A percentile compares a stretch with the other conserved stretches of the same genome.
phyloP scores from a whole-genome alignment of 305 asterid genomes.

The Withania somnifera region DNA sequence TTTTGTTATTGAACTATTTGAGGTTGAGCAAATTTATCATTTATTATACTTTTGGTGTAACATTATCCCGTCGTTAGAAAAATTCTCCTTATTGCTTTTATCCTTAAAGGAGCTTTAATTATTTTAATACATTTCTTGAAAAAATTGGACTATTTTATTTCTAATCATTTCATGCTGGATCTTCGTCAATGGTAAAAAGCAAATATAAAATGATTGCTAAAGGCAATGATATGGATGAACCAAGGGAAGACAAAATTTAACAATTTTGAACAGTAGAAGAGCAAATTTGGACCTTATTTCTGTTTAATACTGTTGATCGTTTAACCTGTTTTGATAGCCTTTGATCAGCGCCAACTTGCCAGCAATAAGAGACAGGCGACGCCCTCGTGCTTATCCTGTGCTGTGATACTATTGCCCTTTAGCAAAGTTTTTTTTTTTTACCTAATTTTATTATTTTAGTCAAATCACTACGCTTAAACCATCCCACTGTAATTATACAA shows the following conservation, averaged over 20 bases:
- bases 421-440: slow-evolving; percentile 33
- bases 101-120: not conserved
- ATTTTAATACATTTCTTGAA: no score
- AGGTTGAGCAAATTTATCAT: not conserved
- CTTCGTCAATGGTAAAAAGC: not conserved
- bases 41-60: not conserved
- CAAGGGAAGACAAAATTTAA: not conserved
- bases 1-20: not conserved
- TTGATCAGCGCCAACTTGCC: slow-evolving; percentile 17
- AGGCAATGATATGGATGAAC: not conserved
- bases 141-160: not conserved
- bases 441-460: slow-evolving; percentile 20
- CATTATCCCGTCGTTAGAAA: not conserved
- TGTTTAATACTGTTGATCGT: not conserved
- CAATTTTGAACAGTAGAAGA: not conserved
- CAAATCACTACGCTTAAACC: slow-evolving; percentile 16
- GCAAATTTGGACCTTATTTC: not conserved
- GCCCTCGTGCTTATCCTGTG: slow-evolving; percentile 57
- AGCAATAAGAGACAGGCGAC: slow-evolving; percentile 46
- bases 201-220: not conserved
- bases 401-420: slow-evolving; percentile 36
- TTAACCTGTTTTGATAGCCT: not conserved
- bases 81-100: not conserved
- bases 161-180: not conserved
- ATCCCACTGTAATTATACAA: not conserved